Evolutionary conservation across 805 yeast genomes (phyloP), one percentile per base, ranked within the genome.

Genomic region (Pichia californica): DNA sequence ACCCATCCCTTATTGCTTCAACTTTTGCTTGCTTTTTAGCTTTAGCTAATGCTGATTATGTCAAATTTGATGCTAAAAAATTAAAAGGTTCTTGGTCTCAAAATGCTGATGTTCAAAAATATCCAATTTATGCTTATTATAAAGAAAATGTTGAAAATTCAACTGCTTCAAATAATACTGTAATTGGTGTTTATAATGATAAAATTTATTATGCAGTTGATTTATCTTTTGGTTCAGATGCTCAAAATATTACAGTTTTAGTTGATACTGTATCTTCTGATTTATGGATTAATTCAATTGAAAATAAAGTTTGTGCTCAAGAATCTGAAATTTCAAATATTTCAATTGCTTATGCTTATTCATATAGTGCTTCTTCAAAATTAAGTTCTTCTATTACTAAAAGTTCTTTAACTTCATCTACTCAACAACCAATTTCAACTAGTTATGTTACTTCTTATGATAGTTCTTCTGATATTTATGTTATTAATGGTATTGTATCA

Each of bases 201-300:
- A 50, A 52, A n/a, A 52, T 62, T 16, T 72, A 70, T 46, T 73
- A 71, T 48, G 59, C 73, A 1, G 70, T 70, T 7, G 61, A 62
- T 6, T 47, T 74, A 28, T 49, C 58, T 10, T 53, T 81, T 25
- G 88, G 88, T 7, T 70, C 81, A 0, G 71, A 78, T 1, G 55
- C 67, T 1, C 80, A 78, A 54, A 61, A 66, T 18, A 63, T 80
- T 5, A 65, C 66, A 14, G 74, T 80, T 13, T 57, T 77, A 30
- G 56, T 81, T 11, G 88, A 81, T 52, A 81, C 87, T 1, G 86
- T 86, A 1, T 79, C 86, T 0, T 70, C 81, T 0, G 87, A 81
- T 53, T 62, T 81, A 14, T 79, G 83, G 83, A 74, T 80, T 13
- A 67, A 71, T 36, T 34, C 44, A 19, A n/a, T 36, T 16, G 41